Conservation (phyloP, 805 yeast genomes). For the Saturnispora mendoncae region DNA sequence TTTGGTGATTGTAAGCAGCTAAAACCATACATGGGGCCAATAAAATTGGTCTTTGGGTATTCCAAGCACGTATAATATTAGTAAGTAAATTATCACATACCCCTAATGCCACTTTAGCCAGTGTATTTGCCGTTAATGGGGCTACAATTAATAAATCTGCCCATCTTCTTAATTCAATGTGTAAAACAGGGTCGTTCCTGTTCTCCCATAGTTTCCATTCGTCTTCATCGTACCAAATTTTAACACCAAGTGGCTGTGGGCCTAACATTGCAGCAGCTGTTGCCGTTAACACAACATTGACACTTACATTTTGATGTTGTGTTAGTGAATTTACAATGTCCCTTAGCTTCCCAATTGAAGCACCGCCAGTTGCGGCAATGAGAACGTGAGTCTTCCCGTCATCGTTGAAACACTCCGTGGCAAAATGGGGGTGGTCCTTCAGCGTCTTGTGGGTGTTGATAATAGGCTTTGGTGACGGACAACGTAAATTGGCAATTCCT, state of each 20-base stretch:
- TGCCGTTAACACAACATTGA: conserved; percentile 46
- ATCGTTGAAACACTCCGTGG: conserved; percentile 32
- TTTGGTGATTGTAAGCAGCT: conserved; percentile 47
- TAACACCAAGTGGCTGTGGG: conserved; percentile 36
- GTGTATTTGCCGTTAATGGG: conserved; percentile 50
- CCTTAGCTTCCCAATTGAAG: conserved; percentile 43
- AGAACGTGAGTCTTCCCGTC: conserved; percentile 50
- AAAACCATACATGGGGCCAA: conserved; percentile 57
- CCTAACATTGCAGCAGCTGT: conserved; percentile 48
- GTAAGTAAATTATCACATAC: conserved; percentile 51
- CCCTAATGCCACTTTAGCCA: conserved; percentile 48
- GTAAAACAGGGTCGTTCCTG: conserved; percentile 51
- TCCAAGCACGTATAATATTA: conserved; percentile 54
- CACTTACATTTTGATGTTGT: conserved; percentile 45
- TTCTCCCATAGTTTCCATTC: conserved; percentile 49
- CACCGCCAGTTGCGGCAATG: conserved; percentile 52
- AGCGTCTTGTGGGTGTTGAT: conserved; percentile 24
- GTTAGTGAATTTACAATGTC: conserved; percentile 42
- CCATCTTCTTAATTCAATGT: conserved; percentile 53
- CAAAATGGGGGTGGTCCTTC: background rate
- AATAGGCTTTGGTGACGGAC: conserved; percentile 71
- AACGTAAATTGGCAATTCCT: conserved; percentile 50
- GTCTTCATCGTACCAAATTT: conserved; percentile 50
- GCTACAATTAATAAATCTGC: conserved; percentile 50
- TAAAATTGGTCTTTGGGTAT: conserved; percentile 46